A percentile compares a stretch with the other conserved stretches of the same genome.
These are phyloP conservation scores for Cryphonectria japonica DNA, from an alignment of 2,329 filamentous ascomycete genomes.

Conservation along the genomic window DNA sequence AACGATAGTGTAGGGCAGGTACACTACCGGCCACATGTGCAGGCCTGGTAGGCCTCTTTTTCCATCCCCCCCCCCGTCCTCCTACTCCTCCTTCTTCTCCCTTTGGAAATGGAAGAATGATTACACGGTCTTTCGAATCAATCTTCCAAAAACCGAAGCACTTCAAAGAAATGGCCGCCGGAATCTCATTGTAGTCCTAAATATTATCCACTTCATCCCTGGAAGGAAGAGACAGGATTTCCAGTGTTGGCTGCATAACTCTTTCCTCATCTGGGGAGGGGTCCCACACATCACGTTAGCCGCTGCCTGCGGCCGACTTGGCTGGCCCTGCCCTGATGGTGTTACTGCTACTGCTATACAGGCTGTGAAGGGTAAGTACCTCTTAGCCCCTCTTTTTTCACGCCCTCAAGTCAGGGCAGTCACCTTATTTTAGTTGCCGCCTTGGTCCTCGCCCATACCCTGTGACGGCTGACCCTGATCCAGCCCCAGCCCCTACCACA, in stretches of 20 bases:
- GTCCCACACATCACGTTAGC: conserved; percentile 24
- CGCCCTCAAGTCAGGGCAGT: background rate
- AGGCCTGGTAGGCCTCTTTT: background rate
- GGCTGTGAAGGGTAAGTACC: too few relatives aligned
- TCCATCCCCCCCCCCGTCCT: background rate
- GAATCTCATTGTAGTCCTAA: background rate
- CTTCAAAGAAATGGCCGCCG: background rate
- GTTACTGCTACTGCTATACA: too few relatives aligned
- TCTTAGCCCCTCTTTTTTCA: background rate
- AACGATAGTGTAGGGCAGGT: too few relatives aligned
- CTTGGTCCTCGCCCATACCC: conserved; percentile 1
- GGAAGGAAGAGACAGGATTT: background rate
- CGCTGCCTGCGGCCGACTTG: conserved; percentile 13
- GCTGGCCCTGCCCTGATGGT: background rate
- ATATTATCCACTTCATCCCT: background rate
- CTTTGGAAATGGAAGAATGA: background rate
- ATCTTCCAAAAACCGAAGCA: background rate
- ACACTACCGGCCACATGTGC: background rate
- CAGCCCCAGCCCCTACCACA: background rate
- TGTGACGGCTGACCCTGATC: conserved; percentile 1
- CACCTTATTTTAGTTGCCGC: conserved; percentile 27
- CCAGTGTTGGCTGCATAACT: conserved; percentile 14
- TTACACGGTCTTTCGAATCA: background rate
- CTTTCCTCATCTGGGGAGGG: background rate
- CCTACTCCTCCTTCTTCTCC: background rate